phyloP scores from a whole-genome alignment of 352 stramenopile species.

The Globisporangium cylindrosporum region DNA sequence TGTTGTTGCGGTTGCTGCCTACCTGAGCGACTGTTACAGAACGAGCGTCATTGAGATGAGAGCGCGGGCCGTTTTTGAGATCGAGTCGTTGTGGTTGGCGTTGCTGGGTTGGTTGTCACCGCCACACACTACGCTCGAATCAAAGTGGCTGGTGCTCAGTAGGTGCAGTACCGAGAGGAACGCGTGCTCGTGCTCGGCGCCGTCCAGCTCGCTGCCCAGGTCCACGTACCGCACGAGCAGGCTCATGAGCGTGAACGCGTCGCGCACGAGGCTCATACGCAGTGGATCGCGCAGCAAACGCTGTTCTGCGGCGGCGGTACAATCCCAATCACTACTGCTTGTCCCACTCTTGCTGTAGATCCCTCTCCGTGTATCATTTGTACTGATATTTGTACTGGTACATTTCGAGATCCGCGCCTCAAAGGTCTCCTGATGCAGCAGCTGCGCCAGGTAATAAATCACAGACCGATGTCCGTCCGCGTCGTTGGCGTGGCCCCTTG shows the following conservation, averaged over 20 bases:
- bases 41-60: conserved; percentile 27
- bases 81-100: conserved; percentile 34
- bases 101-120: neutral
- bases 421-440: conserved; percentile 65
- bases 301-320: conserved; percentile 11
- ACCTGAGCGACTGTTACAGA: neutral
- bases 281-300: conserved; percentile 26
- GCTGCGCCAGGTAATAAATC: conserved; percentile 59
- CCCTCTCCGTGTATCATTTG: neutral
- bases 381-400: neutral
- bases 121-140: neutral
- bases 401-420: conserved; percentile 32
- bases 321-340: conserved; percentile 10
- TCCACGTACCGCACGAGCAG: conserved; percentile 72
- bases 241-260: conserved; percentile 56
- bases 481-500: conserved; percentile 44
- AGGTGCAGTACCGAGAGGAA: conserved; percentile 59
- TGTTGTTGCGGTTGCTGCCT: neutral
- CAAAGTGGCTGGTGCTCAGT: conserved; percentile 34
- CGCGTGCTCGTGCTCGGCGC: conserved; percentile 46
- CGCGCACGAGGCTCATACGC: conserved; percentile 40
- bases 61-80: conserved; percentile 45
- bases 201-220: conserved; percentile 45
- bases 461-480: conserved; percentile 51
- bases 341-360: neutral